These are phyloP conservation scores for Microdochium nivale DNA, from an alignment of 2,329 filamentous ascomycete genomes.

Conservation along the genomic window DNA sequence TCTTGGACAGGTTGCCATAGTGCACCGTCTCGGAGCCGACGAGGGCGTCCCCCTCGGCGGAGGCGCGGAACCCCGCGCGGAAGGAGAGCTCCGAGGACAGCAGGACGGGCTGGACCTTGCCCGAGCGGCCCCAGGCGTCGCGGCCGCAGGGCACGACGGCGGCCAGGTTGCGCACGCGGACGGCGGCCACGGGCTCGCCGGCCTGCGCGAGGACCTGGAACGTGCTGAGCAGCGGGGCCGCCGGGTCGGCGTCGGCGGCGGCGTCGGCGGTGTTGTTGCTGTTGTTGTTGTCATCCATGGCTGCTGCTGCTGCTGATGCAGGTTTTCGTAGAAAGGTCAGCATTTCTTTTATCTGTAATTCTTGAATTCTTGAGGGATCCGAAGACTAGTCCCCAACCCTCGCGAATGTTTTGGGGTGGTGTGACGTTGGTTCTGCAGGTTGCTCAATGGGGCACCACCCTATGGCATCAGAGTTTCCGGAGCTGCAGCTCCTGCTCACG, in stretches of 20 bases:
- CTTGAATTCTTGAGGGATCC: no score
- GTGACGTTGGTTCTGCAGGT: no score
- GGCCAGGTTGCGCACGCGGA: conserved; percentile 55
- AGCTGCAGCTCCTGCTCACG: no score
- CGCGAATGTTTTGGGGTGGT: no score
- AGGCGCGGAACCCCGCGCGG: conserved; percentile 43
- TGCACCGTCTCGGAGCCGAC: conserved; percentile 60
- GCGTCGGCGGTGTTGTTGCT: conserved; percentile 1
- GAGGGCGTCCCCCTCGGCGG: conserved; percentile 51
- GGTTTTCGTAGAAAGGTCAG: conserved; percentile 14
- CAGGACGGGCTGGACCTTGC: conserved; percentile 51
- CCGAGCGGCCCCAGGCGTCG: conserved; percentile 59
- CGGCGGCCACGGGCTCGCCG: conserved; percentile 38
- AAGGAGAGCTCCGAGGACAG: conserved; percentile 54
- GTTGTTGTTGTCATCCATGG: not conserved
- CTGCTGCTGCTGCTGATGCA: conserved; percentile 2
- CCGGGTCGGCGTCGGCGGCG: conserved; percentile 12
- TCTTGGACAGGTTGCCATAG: conserved; percentile 64
- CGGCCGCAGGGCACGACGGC: conserved; percentile 45
- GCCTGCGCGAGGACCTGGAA: conserved; percentile 28
- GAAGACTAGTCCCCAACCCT: no score
- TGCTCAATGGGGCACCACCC: no score
- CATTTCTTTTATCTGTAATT: conserved; percentile 9
- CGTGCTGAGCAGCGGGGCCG: conserved; percentile 22
- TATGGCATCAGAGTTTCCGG: no score